Percentiles rank a stretch among this genome's conserved stretches.
These are phyloP conservation scores for Pseudopyricularia cyperi DNA, from an alignment of 2,329 filamentous ascomycete genomes.

Conservation along the genomic window DNA sequence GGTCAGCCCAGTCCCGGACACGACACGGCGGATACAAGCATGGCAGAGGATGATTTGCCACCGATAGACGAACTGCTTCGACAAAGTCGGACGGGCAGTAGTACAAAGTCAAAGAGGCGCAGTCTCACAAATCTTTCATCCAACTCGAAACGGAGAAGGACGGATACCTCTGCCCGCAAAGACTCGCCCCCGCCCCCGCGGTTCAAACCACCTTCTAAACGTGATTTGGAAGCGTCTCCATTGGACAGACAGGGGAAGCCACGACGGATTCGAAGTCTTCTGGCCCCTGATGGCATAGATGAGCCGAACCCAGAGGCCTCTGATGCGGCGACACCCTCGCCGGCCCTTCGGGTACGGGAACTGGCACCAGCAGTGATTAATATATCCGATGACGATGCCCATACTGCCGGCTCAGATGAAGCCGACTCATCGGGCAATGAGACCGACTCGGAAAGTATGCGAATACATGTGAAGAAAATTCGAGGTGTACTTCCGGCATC, in stretches of 20 bases:
- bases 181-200: not conserved
- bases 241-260: not conserved
- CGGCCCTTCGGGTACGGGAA: not conserved
- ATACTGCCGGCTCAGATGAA: not conserved
- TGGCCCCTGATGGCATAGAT: not conserved
- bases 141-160: conserved; percentile 12
- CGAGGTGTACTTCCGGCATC: conserved; percentile 54
- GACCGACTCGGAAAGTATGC: conserved; percentile 27
- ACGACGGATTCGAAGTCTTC: not conserved
- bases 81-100: conserved; percentile 6
- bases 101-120: conserved; percentile 10
- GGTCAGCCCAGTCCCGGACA: conserved; percentile 14
- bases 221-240: not conserved
- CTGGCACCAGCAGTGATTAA: not conserved
- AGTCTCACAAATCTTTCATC: conserved; percentile 9
- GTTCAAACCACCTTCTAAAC: not conserved
- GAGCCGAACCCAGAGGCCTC: not conserved
- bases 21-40: conserved; percentile 17
- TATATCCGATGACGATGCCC: not conserved
- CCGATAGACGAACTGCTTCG: conserved; percentile 11
- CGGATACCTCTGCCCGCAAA: not conserved
- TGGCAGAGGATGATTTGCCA: conserved; percentile 18
- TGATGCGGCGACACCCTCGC: not conserved
- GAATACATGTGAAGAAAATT: conserved; percentile 30
- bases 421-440: conserved; percentile 12